Conservation (phyloP, 2,329 filamentous ascomycete species). For the Anthostomella pinea region DNA sequence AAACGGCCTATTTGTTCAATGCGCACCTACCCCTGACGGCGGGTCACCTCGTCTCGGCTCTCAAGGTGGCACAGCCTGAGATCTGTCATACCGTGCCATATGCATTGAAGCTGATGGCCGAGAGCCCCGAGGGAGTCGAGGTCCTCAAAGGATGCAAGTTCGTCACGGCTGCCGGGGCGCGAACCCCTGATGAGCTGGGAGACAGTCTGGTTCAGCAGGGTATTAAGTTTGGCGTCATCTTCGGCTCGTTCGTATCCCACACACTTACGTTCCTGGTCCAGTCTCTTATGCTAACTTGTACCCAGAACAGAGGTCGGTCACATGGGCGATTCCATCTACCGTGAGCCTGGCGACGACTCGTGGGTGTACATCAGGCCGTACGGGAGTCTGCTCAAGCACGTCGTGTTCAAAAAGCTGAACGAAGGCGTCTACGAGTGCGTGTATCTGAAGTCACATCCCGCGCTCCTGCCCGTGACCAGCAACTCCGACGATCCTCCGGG, state of each 20-base stretch:
- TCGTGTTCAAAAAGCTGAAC: conserved; percentile 37
- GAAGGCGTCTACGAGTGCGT: conserved; percentile 34
- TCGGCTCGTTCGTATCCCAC: conserved; percentile 36
- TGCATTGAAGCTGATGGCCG: conserved; percentile 38
- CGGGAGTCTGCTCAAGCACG: conserved; percentile 32
- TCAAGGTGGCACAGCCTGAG: conserved; percentile 36
- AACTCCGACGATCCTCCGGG: conserved; percentile 37
- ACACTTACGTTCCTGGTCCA: neutral
- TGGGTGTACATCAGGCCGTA: conserved; percentile 43
- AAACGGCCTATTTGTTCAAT: conserved; percentile 40
- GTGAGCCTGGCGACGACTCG: conserved; percentile 35
- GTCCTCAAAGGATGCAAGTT: conserved; percentile 35
- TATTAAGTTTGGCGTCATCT: conserved; percentile 37
- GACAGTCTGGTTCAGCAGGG: conserved; percentile 36
- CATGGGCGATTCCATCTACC: conserved; percentile 39
- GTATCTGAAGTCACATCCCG: conserved; percentile 33
- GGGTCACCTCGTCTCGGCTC: conserved; percentile 32
- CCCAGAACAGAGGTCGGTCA: conserved; percentile 41
- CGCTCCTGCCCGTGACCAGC: conserved; percentile 25
- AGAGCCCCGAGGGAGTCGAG: conserved; percentile 34
- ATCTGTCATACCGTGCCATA: conserved; percentile 42
- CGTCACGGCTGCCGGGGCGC: conserved; percentile 39
- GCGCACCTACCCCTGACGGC: conserved; percentile 37
- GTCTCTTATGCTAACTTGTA: conserved; percentile 10
- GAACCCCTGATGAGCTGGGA: conserved; percentile 41